Evolutionary conservation across 2,329 filamentous ascomycete species (phyloP).

Genomic region (Neonectria neomacrospora): DNA sequence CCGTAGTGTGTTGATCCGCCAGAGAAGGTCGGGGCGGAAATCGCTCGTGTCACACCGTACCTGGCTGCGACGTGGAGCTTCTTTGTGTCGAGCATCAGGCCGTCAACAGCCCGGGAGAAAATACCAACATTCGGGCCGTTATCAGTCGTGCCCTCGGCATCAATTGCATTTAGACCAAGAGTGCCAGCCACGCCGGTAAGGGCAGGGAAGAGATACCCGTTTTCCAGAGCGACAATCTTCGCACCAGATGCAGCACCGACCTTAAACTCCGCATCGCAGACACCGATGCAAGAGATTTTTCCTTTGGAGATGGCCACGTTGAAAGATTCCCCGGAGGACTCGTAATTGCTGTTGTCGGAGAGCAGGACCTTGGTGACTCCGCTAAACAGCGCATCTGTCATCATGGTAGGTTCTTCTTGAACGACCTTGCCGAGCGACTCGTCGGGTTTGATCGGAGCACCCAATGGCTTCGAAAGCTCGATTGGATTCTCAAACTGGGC

Average conservation of each 20-base stretch:
- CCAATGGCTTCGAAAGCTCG: conserved; percentile 62
- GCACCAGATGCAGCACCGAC: conserved; percentile 48
- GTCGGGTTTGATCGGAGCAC: conserved; percentile 53
- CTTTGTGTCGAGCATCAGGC: conserved; percentile 64
- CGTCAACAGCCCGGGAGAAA: conserved; percentile 70
- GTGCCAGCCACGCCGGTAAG: conserved; percentile 70
- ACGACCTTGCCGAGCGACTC: conserved; percentile 54
- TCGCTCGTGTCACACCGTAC: conserved; percentile 68
- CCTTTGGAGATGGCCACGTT: conserved; percentile 65
- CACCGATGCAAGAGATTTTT: conserved; percentile 66
- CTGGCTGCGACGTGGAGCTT: conserved; percentile 63
- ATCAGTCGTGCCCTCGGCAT: conserved; percentile 64
- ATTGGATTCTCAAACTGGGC: conserved; percentile 64
- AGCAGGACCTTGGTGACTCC: conserved; percentile 66
- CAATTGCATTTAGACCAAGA: conserved; percentile 72
- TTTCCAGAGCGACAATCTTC: conserved; percentile 59
- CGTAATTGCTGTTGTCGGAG: conserved; percentile 52
- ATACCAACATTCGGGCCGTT: conserved; percentile 58
- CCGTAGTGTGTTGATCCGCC: conserved; percentile 61
- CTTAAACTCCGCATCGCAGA: conserved; percentile 58
- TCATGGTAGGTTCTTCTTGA: conserved; percentile 53
- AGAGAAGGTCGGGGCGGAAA: conserved; percentile 64
- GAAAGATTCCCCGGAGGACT: conserved; percentile 50
- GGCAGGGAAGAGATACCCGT: conserved; percentile 70
- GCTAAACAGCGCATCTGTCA: conserved; percentile 62